phyloP scores from a whole-genome alignment of 177 flowering plant genomes.

The Vitis hybrid region DNA sequence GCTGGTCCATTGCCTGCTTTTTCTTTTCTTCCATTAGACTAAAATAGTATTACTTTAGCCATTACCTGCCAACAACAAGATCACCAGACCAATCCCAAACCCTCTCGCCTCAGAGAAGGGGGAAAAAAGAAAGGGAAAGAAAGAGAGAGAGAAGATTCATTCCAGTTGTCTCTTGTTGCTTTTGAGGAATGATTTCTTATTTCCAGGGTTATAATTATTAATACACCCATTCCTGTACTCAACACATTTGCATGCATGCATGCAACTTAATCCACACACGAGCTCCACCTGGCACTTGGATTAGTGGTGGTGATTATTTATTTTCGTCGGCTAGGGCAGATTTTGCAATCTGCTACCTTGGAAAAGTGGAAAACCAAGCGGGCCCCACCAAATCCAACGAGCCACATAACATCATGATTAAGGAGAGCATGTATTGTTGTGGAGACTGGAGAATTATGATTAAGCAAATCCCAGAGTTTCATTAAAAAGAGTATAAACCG shows the following conservation, averaged over 20 bases:
- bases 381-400: slow-evolving; percentile 51
- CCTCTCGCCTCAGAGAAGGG: neutral
- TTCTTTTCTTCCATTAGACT: neutral
- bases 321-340: slow-evolving; percentile 4
- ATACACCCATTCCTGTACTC: neutral
- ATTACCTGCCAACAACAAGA: slow-evolving; percentile 23
- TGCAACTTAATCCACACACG: slow-evolving; percentile 31
- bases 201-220: slow-evolving; percentile 2
- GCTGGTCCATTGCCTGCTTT: slow-evolving; percentile 17
- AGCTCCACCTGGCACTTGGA: slow-evolving; percentile 39
- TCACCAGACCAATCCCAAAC: slow-evolving; percentile 29
- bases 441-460: slow-evolving; percentile 18
- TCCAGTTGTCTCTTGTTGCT: slow-evolving; percentile 49
- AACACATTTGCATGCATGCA: slow-evolving; percentile 21
- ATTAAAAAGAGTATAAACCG: slow-evolving; percentile 16
- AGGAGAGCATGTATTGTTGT: slow-evolving; percentile 5
- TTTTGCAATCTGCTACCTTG: slow-evolving; percentile 21
- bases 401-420: slow-evolving; percentile 36
- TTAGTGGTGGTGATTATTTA: slow-evolving; percentile 15
- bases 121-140: slow-evolving; percentile 1
- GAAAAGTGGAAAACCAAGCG: slow-evolving; percentile 22
- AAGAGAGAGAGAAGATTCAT: slow-evolving; percentile 24
- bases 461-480: slow-evolving; percentile 41
- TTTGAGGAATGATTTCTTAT: slow-evolving; percentile 32
- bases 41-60: slow-evolving; percentile 15